Evolutionary conservation across 1,139 yeast species (phyloP).

Genomic region (Geotrichum siamense): DNA sequence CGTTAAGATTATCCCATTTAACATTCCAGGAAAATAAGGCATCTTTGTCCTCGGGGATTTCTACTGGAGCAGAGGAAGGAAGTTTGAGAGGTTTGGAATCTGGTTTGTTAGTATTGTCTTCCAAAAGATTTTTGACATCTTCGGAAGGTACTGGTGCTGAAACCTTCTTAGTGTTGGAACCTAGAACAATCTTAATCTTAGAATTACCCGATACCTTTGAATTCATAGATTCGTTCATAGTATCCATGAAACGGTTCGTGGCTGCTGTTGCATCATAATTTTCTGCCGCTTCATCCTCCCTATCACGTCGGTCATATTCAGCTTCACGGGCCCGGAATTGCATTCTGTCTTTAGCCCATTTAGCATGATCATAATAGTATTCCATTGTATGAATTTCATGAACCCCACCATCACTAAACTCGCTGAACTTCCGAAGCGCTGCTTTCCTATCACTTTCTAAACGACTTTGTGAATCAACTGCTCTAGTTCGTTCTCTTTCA

Average conservation of each 20-base stretch:
- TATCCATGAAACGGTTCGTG: conserved; percentile 7
- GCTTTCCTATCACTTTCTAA: conserved; percentile 21
- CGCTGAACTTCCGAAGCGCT: conserved; percentile 22
- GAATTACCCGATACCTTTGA: conserved; percentile 1
- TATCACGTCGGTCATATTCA: conserved; percentile 29
- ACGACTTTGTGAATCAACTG: conserved; percentile 19
- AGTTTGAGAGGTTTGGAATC: conserved; percentile 6
- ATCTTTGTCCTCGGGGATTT: conserved; percentile 23
- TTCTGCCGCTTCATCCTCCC: conserved; percentile 23
- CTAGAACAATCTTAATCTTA: conserved; percentile 17
- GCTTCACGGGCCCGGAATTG: conserved; percentile 27
- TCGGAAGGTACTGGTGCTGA: neutral
- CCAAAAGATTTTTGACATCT: conserved; percentile 9
- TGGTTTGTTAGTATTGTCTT: conserved; percentile 3
- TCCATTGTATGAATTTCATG: conserved; percentile 22
- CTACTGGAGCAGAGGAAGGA: conserved; percentile 6
- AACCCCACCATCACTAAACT: conserved; percentile 26
- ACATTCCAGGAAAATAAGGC: conserved; percentile 25
- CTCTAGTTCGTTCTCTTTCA: conserved; percentile 24
- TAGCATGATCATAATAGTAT: conserved; percentile 32
- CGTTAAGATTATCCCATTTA: conserved; percentile 29
- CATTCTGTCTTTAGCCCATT: conserved; percentile 32
- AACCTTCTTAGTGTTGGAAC: conserved; percentile 8
- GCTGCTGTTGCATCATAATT: neutral
- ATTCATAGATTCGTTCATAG: neutral